phyloP scores from a whole-genome alignment of 1,284 basidiomycete species.

The Rhodotorula sp. region DNA sequence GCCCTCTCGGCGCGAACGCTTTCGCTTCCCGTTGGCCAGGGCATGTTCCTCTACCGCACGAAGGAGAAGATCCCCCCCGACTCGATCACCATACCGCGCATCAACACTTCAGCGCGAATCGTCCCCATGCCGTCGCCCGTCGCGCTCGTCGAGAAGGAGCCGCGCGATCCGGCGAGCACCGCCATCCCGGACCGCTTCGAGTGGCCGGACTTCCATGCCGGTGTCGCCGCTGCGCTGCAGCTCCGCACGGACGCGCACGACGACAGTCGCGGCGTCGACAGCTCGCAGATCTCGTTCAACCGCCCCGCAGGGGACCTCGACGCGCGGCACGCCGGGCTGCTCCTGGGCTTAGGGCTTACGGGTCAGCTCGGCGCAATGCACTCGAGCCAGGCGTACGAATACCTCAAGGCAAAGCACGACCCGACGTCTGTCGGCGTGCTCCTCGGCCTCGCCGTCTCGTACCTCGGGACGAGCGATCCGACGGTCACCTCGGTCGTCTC shows the following conservation, averaged over 20 bases:
- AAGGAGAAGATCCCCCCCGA: constrained; percentile 64
- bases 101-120: constrained; percentile 41
- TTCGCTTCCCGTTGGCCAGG: constrained; percentile 79
- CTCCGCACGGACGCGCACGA: constrained; percentile 68
- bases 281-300: constrained; percentile 92
- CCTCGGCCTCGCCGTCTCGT: constrained; percentile 86
- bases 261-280: constrained; percentile 66
- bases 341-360: constrained; percentile 87
- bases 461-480: constrained; percentile 81
- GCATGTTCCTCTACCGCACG: constrained; percentile 74
- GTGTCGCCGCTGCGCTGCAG: constrained; percentile 80
- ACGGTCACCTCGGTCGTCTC: constrained; percentile 88
- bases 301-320: constrained; percentile 75
- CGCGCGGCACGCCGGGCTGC: constrained; percentile 89
- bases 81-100: constrained; percentile 73
- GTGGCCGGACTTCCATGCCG: constrained; percentile 98
- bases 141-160: constrained; percentile 41
- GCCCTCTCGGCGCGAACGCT: constrained; percentile 80
- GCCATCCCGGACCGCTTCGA: constrained; percentile 71
- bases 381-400: constrained; percentile 78
- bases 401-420: constrained; percentile 92
- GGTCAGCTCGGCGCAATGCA: constrained; percentile 86
- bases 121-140: constrained; percentile 40
- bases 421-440: constrained; percentile 90
- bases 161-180: constrained; percentile 23